Evolutionary conservation across 768 basidiomycete species (phyloP), one percentile per base, ranked within the genome.

Genomic region (Astraeus odoratus): DNA sequence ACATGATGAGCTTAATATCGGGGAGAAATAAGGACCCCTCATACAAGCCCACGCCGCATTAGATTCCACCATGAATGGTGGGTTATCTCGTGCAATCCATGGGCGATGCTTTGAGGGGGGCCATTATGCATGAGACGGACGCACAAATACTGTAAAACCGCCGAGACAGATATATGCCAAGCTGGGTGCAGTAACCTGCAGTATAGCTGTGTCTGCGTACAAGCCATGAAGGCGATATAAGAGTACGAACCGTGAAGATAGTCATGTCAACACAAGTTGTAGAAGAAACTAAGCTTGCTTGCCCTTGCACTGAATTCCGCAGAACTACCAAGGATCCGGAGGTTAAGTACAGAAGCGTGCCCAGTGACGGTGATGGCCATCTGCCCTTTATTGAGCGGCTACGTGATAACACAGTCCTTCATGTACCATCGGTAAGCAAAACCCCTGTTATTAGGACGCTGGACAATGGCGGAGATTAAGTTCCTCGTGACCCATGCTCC

Each of bases 101-200:
- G 8, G 12, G 25, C 13, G 3, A n/a, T 13, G 19, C 25, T n/a
- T 10, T 26, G 8, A 16, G 10, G 16, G 20, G 5, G 2, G 31
- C 18, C 16, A 8, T 23, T 29, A n/a, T n/a, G 8, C 2, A 13
- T 2, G 8, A 33, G 24, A 8, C 30, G 23, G 22, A 52, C 71
- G 29, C 44, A 77, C 75, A 8, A 66, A 63, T 25, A 77, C 73
- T 23, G 70, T 67, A 39, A 76, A 76, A 3, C 75, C 82, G 3
- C 81, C 83, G 1, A 85, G 59, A 46, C 77, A 75, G 19, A 78
- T 76, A 53, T 85, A 85, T 8, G 78, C 77, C 50, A 83, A 52
- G 16, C 76, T 67, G 1, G 76, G 59, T 23, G 68, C 54, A 1
- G 79, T 72, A 2, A 77, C 68, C 84, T 86, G 56, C 18, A 43